Base-by-base conservation (phyloP, 1,139 yeast species). In the Taphrina communis region DNA sequence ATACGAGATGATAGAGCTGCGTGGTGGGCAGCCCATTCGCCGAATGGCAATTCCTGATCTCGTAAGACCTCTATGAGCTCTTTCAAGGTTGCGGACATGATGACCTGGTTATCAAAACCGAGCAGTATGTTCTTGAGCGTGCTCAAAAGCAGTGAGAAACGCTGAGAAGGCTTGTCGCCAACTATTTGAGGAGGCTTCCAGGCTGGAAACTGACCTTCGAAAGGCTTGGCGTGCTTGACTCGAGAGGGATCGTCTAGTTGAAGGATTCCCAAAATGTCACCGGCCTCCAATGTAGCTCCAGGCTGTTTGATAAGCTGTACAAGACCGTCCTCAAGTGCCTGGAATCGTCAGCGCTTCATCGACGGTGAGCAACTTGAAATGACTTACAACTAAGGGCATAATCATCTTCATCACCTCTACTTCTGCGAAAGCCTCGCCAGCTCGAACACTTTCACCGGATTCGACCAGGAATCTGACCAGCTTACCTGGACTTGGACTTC, bases 401-500 rank as follows among this genome's bases (percentile, higher is more conserved):
- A 78, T 78, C 98, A 93, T 93, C 81, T 94, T 94, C 99, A 94
- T 94, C 74, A 94, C 99, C 82, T 94, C 99, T 70, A 94, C 97
- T 81, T 94, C 99, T 59, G 99, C 99, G 77, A 86, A 95, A 59
- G 97, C 87, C 81, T 94, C 97, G 71, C 99, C 99, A 71, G 96
- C 88, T 72, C 81, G 81, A 75, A 94, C 86, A 76, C 93, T 98
- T 73, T 94, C 99, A 74, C 99, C 99, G 75, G 89, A 89, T 77
- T 94, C 98, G 72, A 94, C 96, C 75, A 94, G 83, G 79, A 87
- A 95, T 78, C 91, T 91, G 71, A 93, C 96, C 75, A 94, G 85
- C 81, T 95, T 94, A 83, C 99, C 99, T 68, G 99, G 99, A 57
- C 98, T 93, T 59, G 99, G 99, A 60, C 99, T 91, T 82, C 98